phyloP scores from a whole-genome alignment of 768 basidiomycete species.

The Lepiota subincarnata region DNA sequence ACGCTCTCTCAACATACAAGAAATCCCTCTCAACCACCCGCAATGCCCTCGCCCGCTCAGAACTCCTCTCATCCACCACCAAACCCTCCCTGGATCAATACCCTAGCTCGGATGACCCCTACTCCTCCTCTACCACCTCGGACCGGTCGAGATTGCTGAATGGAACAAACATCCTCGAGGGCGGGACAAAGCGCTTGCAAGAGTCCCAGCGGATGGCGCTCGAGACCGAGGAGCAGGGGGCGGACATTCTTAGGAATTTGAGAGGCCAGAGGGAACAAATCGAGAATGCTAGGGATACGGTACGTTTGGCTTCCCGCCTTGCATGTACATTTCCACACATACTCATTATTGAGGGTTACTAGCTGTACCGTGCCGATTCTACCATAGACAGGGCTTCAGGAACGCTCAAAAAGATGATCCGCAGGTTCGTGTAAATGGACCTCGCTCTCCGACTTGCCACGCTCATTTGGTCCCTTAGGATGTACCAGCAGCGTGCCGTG shows the following conservation, averaged over 20 bases:
- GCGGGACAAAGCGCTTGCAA: conserved; percentile 80
- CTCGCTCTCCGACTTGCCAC: conserved; percentile 3
- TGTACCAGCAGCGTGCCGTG: conserved; percentile 93
- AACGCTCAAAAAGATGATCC: conserved; percentile 93
- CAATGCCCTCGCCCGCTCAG: conserved; percentile 63
- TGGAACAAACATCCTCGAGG: conserved; percentile 75
- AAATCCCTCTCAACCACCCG: conserved; percentile 74
- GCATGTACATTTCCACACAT: background rate
- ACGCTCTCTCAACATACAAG: conserved; percentile 74
- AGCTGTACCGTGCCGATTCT: conserved; percentile 84
- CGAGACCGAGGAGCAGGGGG: conserved; percentile 94
- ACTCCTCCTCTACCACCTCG: conserved; percentile 45
- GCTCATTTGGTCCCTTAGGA: conserved; percentile 50
- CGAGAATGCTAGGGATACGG: conserved; percentile 86
- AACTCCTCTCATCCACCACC: conserved; percentile 61
- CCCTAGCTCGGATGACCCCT: conserved; percentile 73
- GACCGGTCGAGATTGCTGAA: conserved; percentile 79
- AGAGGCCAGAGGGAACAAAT: conserved; percentile 90
- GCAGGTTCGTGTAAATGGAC: conserved; percentile 56
- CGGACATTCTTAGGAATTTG: conserved; percentile 85
- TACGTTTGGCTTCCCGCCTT: conserved; percentile 31
- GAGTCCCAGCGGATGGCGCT: conserved; percentile 91
- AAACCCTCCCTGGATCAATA: conserved; percentile 23
- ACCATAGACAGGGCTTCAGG: conserved; percentile 89
- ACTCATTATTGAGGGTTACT: conserved; percentile 1